Conservation (phyloP, 2,329 filamentous ascomycete genomes). For the Xylaria digitata region DNA sequence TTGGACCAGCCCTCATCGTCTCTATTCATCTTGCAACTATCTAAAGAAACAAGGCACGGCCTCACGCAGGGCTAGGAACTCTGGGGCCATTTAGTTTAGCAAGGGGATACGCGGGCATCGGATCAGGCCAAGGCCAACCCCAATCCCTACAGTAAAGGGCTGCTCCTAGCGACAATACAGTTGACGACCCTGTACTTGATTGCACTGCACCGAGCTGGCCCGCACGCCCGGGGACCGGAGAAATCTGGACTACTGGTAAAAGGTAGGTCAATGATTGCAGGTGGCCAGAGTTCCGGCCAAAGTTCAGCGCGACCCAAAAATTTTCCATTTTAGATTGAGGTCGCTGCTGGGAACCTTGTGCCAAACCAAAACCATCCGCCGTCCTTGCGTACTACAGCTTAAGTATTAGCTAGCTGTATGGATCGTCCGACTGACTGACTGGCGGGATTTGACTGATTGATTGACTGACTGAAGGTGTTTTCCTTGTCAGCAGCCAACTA, state of each 20-base stretch:
- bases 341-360: conserved; percentile 22
- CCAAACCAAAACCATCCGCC: conserved; percentile 3
- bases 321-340: conserved; percentile 32
- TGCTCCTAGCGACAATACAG: background rate
- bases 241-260: background rate
- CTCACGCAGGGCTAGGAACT: conserved; percentile 2
- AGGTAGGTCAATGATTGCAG: conserved; percentile 14
- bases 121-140: background rate
- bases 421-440: no score
- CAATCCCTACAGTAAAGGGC: background rate
- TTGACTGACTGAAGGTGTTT: background rate
- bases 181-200: conserved; percentile 13
- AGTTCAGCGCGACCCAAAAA: conserved; percentile 39
- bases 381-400: background rate
- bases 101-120: background rate
- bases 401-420: background rate
- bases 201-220: conserved; percentile 11
- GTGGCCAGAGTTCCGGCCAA: conserved; percentile 23
- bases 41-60: conserved; percentile 17
- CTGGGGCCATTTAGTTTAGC: conserved; percentile 12
- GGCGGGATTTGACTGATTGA: no score
- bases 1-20: conserved; percentile 5
- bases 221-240: conserved; percentile 4
- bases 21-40: conserved; percentile 17
- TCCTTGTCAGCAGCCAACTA: conserved; percentile 27